Evolutionary conservation across 2,329 filamentous ascomycete genomes (phyloP).

Genomic region (Sordariomycetes sp.): DNA sequence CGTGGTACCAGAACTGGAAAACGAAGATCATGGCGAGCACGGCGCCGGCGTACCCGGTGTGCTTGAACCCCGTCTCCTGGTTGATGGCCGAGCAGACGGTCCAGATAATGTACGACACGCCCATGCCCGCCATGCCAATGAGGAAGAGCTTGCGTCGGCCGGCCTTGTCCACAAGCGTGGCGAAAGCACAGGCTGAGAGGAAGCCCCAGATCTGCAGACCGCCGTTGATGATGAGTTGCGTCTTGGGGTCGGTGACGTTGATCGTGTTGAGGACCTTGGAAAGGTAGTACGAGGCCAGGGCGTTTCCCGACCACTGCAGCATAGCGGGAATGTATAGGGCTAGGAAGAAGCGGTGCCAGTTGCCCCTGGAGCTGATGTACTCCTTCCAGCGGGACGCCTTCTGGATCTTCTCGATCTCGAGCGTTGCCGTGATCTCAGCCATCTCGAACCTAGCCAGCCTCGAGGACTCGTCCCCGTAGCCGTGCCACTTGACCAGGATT

Average conservation of each 20-base stretch:
- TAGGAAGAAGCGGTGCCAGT: constrained; percentile 16
- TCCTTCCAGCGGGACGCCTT: constrained; percentile 10
- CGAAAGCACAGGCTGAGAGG: constrained; percentile 26
- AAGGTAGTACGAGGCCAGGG: constrained; percentile 26
- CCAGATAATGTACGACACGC: constrained; percentile 21
- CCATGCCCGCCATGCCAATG: constrained; percentile 23
- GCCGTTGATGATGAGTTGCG: constrained; percentile 27
- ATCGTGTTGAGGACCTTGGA: constrained; percentile 21
- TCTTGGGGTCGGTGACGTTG: constrained; percentile 21
- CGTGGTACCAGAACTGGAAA: constrained; percentile 39
- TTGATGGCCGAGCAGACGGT: constrained; percentile 21
- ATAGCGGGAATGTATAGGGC: constrained; percentile 14
- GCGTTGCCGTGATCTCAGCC: constrained; percentile 17
- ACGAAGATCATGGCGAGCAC: constrained; percentile 24
- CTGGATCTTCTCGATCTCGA: constrained; percentile 14
- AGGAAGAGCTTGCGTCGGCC: constrained; percentile 38
- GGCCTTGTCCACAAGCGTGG: constrained; percentile 33
- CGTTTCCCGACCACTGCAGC: constrained; percentile 16
- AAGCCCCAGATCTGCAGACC: constrained; percentile 24
- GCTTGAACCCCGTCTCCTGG: constrained; percentile 5
- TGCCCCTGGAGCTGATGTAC: constrained; percentile 13
- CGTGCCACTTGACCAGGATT: constrained; percentile 28
- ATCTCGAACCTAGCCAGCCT: constrained; percentile 15
- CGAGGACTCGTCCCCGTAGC: constrained; percentile 23
- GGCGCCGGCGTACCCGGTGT: constrained; percentile 9